Base-by-base conservation (phyloP, 768 basidiomycete genomes). In the Russula ochroleuca region DNA sequence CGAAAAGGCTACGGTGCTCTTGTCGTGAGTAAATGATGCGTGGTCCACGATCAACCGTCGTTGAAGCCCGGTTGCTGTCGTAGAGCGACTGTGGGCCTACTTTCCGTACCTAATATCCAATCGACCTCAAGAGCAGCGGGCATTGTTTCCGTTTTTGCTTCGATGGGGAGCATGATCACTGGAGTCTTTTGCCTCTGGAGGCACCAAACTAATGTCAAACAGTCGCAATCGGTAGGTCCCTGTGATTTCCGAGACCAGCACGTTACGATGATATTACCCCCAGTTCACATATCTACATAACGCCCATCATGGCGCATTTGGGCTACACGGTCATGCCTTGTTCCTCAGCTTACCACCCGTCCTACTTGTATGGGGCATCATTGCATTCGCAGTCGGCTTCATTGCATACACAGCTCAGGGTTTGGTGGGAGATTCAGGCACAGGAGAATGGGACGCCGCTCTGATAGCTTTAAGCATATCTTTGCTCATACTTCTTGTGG, bases 141-240 rank as follows among this genome's bases (percentile, higher is more conserved):
- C 5, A 77, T 78, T 25, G 70, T 80, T 6, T 82, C 83, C 6
- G 75, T 80, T 14, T 76, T 83, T 45, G 74, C 78, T 25, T 81
- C 83, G 19, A 72, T 84, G n/a, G 80, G 81, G 6, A 83, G 82
- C 65, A 80, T 83, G 59, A 80, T 82, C 15, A 75, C 80, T 14
- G 83, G 81, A 5, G 81, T 83, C 1, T 84, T 83, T 67, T 81
- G 79, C 47, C 80, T 83, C 21, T 84, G 83, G 83, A 73, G 77
- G 59, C 82, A 83, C 67, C 82, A 83, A 67, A 74, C 77, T 13
- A 81, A 81, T 61, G 76, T 76, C 10, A 73, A 75, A 28, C 76
- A 76, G 11, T 72, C 73, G 6, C 77, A 81, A 57, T 82, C 81
- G 35, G 80, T 80, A 38, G 1, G 41, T 57, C 37, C 31, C 17